Base-by-base conservation (phyloP, 306 rosid species). In the Dryas alaskensis region DNA sequence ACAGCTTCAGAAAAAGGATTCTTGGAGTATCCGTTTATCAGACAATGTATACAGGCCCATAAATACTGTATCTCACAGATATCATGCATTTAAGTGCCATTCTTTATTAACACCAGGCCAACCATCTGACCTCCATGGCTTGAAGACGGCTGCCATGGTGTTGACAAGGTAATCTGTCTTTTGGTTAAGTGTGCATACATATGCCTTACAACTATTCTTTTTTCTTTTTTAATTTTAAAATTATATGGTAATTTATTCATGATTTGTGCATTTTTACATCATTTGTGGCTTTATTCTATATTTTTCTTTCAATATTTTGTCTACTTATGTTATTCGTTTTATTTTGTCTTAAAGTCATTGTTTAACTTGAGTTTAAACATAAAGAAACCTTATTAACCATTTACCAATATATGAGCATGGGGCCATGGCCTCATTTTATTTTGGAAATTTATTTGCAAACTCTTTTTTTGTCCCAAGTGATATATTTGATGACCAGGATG, bases 71-170 rank as follows among this genome's bases (percentile, higher is more conserved):
- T 81, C 93, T 68, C 72, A 69, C 81, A 88, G 85, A 82, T 73
- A 75, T 75, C 73, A 79, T 72, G 76, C 81, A 69, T 84, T 91
- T 73, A 88, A 84, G 81, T 91, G 97, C 71, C 88, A 79, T 74
- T 91, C 92, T 71, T 82, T 78, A 79, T 63, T 82, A 57, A 73
- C 77, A 58, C 69, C 95, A 14, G 73, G 87, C 70, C 83, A 65
- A 77, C 82, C 80, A 39, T 73, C 80, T 81, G 79, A 72, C 57
- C 77, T 85, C 13, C 83, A 88, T 54, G 58, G 75, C 59, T 60
- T 82, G 54, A 86, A 88, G 84, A 79, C 80, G 70, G 92, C 83
- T 74, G 71, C 84, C 19, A 72, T 75, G 51, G 86, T 85, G 31
- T 59, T 91, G 83, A 76, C 84, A 52, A 88, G 96, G 98, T 93